Base-by-base conservation (phyloP, 2,329 filamentous ascomycete genomes). In the Fusarium praegraminearum region DNA sequence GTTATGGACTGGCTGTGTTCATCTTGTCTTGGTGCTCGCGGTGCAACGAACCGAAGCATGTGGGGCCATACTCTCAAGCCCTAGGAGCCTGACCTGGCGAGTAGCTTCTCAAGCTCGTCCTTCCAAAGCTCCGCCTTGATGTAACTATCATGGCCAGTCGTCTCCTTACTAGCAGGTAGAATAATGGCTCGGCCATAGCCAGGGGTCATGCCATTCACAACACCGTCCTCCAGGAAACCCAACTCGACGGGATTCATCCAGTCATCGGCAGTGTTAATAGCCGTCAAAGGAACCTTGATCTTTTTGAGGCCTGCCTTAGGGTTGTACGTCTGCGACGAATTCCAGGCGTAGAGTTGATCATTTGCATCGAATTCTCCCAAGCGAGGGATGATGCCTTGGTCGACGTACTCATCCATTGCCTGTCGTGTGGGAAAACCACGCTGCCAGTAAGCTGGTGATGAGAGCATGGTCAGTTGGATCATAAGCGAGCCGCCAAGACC, bases 91-190 rank as follows among this genome's bases (percentile, higher is more conserved):
- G 59, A 58, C 1, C 61, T 12, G 7, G 38, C 43, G 0, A 67
- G 20, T 0, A 67, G 36, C 12, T 55, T 44, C 35, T 55, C 32
- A 13, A 69, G 45, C 24, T 67, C 67, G 7, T 46, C 36, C 7
- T 70, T 70, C 66, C 67, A 70, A 12, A 69, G 44, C 2, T 50
- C 33, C 4, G 67, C 62, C 44, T 46, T 52, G 20, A 69, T 67
- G 12, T 69, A 70, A n/a, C 62, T 67, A 30, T 67, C 40, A 15
- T 69, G 66, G 0, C 66, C 66, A 15, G 62, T 54, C 0, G 66
- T 70, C 4, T 56, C 22, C 1, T 70, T 70, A 3, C 62, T 67
- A 0, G 49, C 35, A 18, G 62, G 66, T 3, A 70, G 1, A 0
- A 30, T 38, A 2, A 69, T 30, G 0, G 62, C 56, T 7, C 33